These are phyloP conservation scores for Phytopythium sindhum DNA, from an alignment of 352 stramenopile genomes.

Conservation along the genomic window DNA sequence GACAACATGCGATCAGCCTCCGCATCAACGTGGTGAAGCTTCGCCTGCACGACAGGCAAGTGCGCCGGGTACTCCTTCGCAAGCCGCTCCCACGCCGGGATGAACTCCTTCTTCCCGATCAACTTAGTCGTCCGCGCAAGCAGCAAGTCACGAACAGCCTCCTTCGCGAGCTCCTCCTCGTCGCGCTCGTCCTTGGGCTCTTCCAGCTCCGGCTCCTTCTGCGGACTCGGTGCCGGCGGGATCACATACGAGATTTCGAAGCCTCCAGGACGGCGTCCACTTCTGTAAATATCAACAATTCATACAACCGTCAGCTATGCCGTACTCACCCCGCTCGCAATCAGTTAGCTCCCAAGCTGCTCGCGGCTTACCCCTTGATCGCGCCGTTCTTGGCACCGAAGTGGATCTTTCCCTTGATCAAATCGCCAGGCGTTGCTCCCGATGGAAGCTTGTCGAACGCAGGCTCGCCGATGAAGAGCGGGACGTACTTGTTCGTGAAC, in stretches of 20 bases:
- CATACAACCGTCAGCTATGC: neutral
- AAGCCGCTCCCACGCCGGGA: conserved; percentile 46
- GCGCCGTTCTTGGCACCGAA: conserved; percentile 72
- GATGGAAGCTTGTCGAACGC: conserved; percentile 64
- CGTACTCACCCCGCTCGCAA: neutral
- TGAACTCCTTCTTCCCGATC: conserved; percentile 61
- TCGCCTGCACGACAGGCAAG: conserved; percentile 55
- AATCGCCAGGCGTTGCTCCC: conserved; percentile 49
- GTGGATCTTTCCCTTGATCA: conserved; percentile 63
- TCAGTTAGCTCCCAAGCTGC: neutral
- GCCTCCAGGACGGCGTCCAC: conserved; percentile 53
- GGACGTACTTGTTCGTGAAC: conserved; percentile 47
- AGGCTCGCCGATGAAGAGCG: conserved; percentile 76
- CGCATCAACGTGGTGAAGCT: conserved; percentile 72
- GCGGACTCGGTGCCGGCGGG: conserved; percentile 41
- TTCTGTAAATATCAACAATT: conserved; percentile 19
- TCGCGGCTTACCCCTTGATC: conserved; percentile 42
- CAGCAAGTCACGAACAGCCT: conserved; percentile 73
- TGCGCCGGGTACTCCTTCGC: conserved; percentile 51
- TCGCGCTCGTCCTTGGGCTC: conserved; percentile 66
- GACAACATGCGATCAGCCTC: conserved; percentile 45
- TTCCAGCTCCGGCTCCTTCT: conserved; percentile 63
- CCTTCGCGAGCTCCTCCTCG: conserved; percentile 60
- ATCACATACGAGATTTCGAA: conserved; percentile 80
- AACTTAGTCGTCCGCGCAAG: conserved; percentile 66